Evolutionary conservation across 768 basidiomycete species (phyloP), one percentile per base, ranked within the genome.

Genomic region (Leccinum longicurvipes): DNA sequence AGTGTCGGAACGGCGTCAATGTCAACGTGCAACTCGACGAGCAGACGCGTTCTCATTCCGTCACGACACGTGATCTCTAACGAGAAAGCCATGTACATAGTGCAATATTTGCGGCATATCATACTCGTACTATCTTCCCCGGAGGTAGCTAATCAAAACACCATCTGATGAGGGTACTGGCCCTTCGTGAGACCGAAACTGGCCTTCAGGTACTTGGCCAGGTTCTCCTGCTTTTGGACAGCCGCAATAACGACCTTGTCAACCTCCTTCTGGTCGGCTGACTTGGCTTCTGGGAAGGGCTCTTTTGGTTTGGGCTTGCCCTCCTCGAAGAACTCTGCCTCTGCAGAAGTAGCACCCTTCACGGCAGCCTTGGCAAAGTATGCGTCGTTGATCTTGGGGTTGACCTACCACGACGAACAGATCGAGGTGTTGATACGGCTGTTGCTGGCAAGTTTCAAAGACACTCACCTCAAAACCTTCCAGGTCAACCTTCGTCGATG

Each of bases 241-340:
- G 89, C 86, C 57, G 85, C 83, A 61, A 98, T 73, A 66, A 99
- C 74, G 42, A 79, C 82, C 70, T 80, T 81, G 76, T 95, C 93
- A 56, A 93, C 75, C 60, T 78, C 83, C 82, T 95, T 97, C 80
- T 99, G 97, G 75, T 92, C 92, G 52, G 84, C 81, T 47, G 89
- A 83, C 80, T 92, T 93, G 69, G 89, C 82, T 66, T 87, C 89
- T 23, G 95, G 85, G 76, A 93, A 84, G 17, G 89, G 74, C 68
- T 88, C 88, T 79, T 93, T 95, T 69, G 82, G 82, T 77, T 93
- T 93, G 61, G 89, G 89, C 78, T 91, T 91, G 70, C 93, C 93
- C 63, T 89, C 92, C 69, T 86, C 83, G 72, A 99, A 98, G 82
- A 98, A 99, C 74, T 98, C 96, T 63, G 87, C 88, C 81, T 99